phyloP scores from a whole-genome alignment of 1,139 yeast species.

The Geotrichum klebahnii region DNA sequence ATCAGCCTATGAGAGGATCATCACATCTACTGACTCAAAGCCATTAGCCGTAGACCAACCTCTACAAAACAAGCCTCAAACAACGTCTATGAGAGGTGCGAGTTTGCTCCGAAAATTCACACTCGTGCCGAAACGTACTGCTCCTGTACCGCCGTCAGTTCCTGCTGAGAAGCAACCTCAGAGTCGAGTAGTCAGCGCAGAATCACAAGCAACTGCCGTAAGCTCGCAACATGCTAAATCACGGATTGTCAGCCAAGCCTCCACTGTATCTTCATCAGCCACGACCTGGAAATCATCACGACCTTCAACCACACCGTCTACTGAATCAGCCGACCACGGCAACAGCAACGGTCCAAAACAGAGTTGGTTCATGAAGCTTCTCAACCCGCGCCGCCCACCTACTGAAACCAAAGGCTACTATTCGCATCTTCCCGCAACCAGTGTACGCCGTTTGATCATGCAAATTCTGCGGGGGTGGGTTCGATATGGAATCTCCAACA shows the following conservation, averaged over 20 bases:
- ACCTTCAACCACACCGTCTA: background rate
- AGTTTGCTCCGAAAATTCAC: constrained; percentile 16
- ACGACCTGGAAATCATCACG: constrained; percentile 1
- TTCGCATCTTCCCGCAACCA: constrained; percentile 30
- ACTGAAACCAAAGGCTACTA: constrained; percentile 26
- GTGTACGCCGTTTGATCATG: constrained; percentile 34
- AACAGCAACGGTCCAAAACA: constrained; percentile 26
- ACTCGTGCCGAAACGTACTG: constrained; percentile 19
- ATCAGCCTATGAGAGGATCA: constrained; percentile 8
- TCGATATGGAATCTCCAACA: constrained; percentile 37
- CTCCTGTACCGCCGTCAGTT: constrained; percentile 19
- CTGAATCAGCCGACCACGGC: no score
- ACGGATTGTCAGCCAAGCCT: constrained; percentile 1
- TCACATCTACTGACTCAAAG: background rate
- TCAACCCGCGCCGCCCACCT: constrained; percentile 21
- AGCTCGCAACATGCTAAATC: no score
- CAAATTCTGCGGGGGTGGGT: constrained; percentile 38
- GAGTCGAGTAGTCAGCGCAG: background rate
- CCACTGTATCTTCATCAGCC: constrained; percentile 3
- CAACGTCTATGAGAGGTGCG: constrained; percentile 8
- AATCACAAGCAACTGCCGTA: background rate
- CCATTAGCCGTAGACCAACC: background rate
- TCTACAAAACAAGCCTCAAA: background rate
- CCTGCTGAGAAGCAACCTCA: background rate
- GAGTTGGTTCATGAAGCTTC: constrained; percentile 42